These are phyloP conservation scores for Aspergillus baeticus DNA, from an alignment of 495 filamentous ascomycete species.

Conservation along the genomic window DNA sequence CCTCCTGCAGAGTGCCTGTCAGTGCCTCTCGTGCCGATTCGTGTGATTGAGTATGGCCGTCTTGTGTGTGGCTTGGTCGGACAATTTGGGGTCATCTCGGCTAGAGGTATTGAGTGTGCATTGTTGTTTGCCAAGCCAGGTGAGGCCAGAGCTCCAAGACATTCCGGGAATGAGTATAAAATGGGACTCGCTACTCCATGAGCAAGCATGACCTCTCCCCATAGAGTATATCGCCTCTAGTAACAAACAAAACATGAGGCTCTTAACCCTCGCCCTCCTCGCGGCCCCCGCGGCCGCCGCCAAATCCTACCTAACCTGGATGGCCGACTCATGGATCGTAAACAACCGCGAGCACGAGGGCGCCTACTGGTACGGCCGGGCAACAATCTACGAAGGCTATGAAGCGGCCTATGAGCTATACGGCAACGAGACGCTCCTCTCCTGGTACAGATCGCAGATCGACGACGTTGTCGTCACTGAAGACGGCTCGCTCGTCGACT, in stretches of 20 bases:
- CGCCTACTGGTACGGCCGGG: constrained; percentile 4
- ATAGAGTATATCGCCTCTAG: no score
- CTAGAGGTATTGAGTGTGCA: no score
- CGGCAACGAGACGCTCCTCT: background rate
- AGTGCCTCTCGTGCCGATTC: no score
- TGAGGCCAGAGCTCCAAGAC: no score
- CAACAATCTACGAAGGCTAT: constrained; percentile 4
- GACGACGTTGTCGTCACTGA: background rate
- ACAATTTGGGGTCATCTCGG: no score
- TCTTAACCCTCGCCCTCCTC: background rate
- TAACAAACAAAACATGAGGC: background rate
- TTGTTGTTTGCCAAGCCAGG: no score
- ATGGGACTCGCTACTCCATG: no score
- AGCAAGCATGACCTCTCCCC: no score
- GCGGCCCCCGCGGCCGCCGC: background rate
- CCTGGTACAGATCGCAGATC: constrained; percentile 1
- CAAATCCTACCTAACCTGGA: background rate
- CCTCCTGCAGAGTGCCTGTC: no score
- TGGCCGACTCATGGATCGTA: constrained; percentile 5
- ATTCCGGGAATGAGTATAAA: no score
- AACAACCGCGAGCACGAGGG: constrained; percentile 5
- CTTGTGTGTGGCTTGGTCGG: no score
- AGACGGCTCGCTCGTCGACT: background rate
- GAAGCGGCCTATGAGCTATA: background rate
- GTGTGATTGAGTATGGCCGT: no score